Evolutionary conservation across 202 grass and related monocot species (phyloP).

Genomic region (Carex sylvatica): DNA sequence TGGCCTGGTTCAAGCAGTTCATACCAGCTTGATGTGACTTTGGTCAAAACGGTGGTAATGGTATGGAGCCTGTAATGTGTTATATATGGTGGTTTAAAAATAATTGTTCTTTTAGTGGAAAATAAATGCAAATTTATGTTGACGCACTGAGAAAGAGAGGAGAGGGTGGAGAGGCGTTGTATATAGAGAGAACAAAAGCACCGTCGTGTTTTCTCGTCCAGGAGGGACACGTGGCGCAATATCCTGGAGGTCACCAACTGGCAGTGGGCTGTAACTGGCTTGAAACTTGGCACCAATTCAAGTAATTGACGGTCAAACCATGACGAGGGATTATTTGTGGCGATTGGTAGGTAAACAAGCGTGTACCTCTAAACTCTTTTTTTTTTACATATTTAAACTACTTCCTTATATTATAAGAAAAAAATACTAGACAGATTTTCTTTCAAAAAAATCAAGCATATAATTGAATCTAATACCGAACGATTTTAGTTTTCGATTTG

Average conservation of each 20-base stretch:
- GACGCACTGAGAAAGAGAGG: not conserved
- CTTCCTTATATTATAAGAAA: not conserved
- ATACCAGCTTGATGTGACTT: not conserved
- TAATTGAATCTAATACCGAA: not conserved
- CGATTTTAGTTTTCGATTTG: not conserved
- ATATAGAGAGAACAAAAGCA: not conserved
- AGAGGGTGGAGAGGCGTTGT: not conserved
- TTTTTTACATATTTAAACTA: not conserved
- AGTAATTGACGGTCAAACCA: slow-evolving; percentile 5
- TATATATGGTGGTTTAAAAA: not conserved
- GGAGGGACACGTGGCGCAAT: slow-evolving; percentile 10
- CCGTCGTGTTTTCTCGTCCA: not conserved
- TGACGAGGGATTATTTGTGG: not conserved
- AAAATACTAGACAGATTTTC: not conserved
- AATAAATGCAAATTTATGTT: not conserved
- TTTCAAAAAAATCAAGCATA: not conserved
- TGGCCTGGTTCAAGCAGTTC: not conserved
- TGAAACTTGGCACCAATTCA: not conserved
- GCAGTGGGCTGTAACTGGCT: not conserved
- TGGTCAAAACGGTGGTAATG: not conserved
- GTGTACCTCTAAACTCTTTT: not conserved
- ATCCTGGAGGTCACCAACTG: slow-evolving; percentile 2
- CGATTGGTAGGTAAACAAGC: not conserved
- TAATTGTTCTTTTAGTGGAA: not conserved
- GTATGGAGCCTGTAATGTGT: not conserved